These are phyloP conservation scores for Arthrobotrys pseudoclavata DNA, from an alignment of 2,329 filamentous ascomycete genomes.

Conservation along the genomic window DNA sequence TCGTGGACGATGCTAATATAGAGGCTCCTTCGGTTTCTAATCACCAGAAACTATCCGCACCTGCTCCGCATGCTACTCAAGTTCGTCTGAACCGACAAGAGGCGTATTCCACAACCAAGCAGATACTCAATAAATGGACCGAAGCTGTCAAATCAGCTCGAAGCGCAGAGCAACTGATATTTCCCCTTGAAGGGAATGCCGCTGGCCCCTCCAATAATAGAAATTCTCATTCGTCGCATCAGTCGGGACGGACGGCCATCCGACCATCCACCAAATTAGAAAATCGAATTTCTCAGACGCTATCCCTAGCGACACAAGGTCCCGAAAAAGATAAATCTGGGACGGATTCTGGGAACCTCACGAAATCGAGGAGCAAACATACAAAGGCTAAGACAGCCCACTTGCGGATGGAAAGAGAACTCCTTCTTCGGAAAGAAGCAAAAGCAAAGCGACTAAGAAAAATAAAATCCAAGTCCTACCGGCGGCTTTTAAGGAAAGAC, in stretches of 20 bases:
- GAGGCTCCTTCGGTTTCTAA: conserved; percentile 63
- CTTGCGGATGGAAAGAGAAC: conserved; percentile 82
- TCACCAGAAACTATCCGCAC: conserved; percentile 79
- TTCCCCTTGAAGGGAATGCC: conserved; percentile 81
- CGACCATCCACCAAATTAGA: conserved; percentile 13
- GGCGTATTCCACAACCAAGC: conserved; percentile 90
- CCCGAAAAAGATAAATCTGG: conserved; percentile 69
- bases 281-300: conserved; percentile 7
- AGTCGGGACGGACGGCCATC: not conserved
- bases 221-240: not conserved
- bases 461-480: conserved; percentile 97
- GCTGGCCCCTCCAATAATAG: conserved; percentile 67
- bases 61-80: conserved; percentile 86
- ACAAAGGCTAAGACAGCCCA: conserved; percentile 68
- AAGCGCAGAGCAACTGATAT: conserved; percentile 87
- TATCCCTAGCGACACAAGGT: not conserved
- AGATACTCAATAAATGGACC: conserved; percentile 89
- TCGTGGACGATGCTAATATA: not conserved
- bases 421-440: conserved; percentile 88
- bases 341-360: conserved; percentile 78
- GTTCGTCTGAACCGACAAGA: conserved; percentile 83
- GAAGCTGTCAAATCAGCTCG: conserved; percentile 96
- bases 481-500: conserved; percentile 88
- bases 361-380: conserved; percentile 72
- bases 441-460: conserved; percentile 95